Base-by-base conservation (phyloP, 768 basidiomycete genomes). In the Trametes villosa region DNA sequence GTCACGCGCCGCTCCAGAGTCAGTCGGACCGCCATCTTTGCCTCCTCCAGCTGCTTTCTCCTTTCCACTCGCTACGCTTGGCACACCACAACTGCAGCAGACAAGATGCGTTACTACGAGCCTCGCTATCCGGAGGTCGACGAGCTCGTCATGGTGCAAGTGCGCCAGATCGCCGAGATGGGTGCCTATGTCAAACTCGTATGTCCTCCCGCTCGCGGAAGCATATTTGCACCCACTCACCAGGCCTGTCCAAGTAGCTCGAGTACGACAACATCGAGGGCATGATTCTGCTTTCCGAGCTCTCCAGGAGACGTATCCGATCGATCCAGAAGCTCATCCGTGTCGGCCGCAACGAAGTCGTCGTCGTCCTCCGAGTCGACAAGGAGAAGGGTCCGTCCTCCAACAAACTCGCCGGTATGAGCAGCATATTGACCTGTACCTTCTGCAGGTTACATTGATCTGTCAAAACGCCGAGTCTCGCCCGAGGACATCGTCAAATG, bases 211-310 rank as follows among this genome's bases (percentile, higher is more conserved):
- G 44, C 40, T 24, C 45, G 44, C 24, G 52, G 20, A 36, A 34
- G 41, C 49, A 9, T 36, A 24, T 30, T 12, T 27, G 36, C 15
- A 48, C 20, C 44, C n/a, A 46, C 60, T 62, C 36, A 62, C 18
- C 48, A 40, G 1, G 12, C 38, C 13, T 44, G 13, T 51, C 22
- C 59, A 52, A 54, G 15, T 71, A 97, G 96, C 89, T 98, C 68
- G 96, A 98, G 76, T 98, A 99, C 71, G 96, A 99, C 75, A 96
- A 96, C 73, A 97, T 96, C 53, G 97, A 99, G 74, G 97, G 97
- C 66, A 99, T 99, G 97, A 99, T 99, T 67, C 78, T 98, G 13
- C 87, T 99, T n/a, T 97, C 97, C 2, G 97, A 98, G 73, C 88
- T 99, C 2, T 98, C 96, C 5, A 79, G 97, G 68, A 83, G 97